These are phyloP conservation scores for Colletotrichum salicis DNA, from an alignment of 2,329 filamentous ascomycete genomes.

Conservation along the genomic window DNA sequence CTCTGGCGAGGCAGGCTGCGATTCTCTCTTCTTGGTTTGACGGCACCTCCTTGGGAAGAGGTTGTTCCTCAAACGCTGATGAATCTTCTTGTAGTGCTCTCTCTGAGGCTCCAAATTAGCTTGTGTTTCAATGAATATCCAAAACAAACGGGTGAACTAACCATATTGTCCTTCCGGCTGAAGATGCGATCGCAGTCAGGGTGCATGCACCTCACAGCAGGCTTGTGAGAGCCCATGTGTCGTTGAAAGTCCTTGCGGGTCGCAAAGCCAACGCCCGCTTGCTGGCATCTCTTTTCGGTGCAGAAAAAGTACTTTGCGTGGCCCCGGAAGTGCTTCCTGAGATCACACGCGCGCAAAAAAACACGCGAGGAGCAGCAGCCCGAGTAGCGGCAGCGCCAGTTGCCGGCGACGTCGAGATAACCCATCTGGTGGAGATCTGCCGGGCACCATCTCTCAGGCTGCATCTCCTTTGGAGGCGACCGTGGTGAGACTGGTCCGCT, in stretches of 20 bases:
- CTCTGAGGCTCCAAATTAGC: background rate
- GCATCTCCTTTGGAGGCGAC: conserved; percentile 7
- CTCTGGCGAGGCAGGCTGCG: conserved; percentile 2
- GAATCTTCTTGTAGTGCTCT: conserved; percentile 32
- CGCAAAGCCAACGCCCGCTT: conserved; percentile 26
- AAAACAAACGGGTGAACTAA: background rate
- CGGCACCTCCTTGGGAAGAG: conserved; percentile 20
- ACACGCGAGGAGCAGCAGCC: conserved; percentile 29
- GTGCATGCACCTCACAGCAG: conserved; percentile 21
- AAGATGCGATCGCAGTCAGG: conserved; percentile 29
- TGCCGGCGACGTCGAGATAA: conserved; percentile 28
- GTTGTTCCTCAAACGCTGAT: conserved; percentile 24
- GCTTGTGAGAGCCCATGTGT: conserved; percentile 32
- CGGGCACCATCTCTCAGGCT: conserved; percentile 12
- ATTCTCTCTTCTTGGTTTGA: background rate
- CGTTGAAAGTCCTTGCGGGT: conserved; percentile 30
- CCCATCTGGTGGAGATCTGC: conserved; percentile 23
- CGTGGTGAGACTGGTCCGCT: background rate
- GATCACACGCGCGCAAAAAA: conserved; percentile 25
- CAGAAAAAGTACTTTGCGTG: conserved; percentile 32
- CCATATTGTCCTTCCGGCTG: conserved; percentile 32
- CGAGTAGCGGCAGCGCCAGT: conserved; percentile 26
- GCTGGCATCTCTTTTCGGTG: conserved; percentile 28
- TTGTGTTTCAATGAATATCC: background rate
- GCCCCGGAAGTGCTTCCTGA: conserved; percentile 28